Evolutionary conservation across 169 alveolate species (phyloP), one percentile per base, ranked within the genome.

Genomic region (Neospora caninum): DNA sequence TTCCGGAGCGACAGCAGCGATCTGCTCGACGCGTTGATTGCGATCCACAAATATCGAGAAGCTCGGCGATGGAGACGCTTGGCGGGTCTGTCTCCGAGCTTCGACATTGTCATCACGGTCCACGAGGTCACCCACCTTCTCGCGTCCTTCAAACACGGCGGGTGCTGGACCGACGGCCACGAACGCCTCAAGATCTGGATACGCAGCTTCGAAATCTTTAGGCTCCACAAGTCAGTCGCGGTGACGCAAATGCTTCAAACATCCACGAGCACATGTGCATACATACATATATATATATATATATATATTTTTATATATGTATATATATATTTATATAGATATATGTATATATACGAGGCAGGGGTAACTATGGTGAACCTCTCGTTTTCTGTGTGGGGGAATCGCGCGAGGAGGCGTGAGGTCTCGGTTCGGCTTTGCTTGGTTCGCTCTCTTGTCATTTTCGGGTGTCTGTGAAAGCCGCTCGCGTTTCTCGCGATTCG

Each of bases 111-210:
- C 38, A 82, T 43, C 58, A 42, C 89, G 6, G 89, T 82, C 39
- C 89, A 82, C 64, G 89, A 82, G 25, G 89, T 42, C 43, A 82
- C 89, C 54, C 89, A 42, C 25, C 89, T 82, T 31, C 67, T 82
- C 67, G 53, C 89, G 41, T 38, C 89, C 29, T 38, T 42, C 54
- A 38, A 42, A 27, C 54, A 42, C 4, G 64, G 89, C 1, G 64
- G 89, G 34, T 82, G 89, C 89, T 82, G 89, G 89, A 39, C 64
- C 18, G 89, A 82, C 89, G 41, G 89, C 69, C 69, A 41, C 38
- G 67, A 82, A 31, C 53, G 89, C 34, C 89, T 82, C 41, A 38
- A 82, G 89, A 41, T 34, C 69, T 82, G 89, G 89, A 29, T 39
- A 2, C 20, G 41, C 6, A 42, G 67, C 67, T 82, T 9, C 64